Evolutionary conservation across 2,329 filamentous ascomycete genomes (phyloP), one percentile per base, ranked within the genome.

Genomic region (Colletotrichum spinosum): DNA sequence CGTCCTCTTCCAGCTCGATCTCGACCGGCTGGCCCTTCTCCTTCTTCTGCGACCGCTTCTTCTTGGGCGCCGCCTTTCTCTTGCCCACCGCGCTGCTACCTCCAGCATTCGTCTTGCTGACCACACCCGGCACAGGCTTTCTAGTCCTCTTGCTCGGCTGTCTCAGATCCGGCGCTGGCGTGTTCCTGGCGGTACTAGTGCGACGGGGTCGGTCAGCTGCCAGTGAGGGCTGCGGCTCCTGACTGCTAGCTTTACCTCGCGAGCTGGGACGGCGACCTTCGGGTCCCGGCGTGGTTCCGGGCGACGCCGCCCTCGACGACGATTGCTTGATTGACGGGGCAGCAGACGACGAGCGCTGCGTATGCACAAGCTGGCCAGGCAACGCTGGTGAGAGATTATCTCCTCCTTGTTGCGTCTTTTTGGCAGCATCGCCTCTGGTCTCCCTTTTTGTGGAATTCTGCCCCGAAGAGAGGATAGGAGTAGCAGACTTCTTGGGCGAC

Each of bases 1-100:
- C 88, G 69, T 90, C 88, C 72, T 90, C 89, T 59, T 86, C 83
- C 68, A 77, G 73, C 55, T 87, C 86, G 64, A 81, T 79, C 60
- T 83, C 82, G 11, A 72, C 73, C 60, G 74, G 73, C 71, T 76
- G 72, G 56, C 80, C 78, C 78, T 83, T 81, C 44, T 81, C 81
- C 73, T 82, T 83, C 72, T 81, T 84, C 63, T 80, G 79, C 34
- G 78, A 76, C 49, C 83, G 80, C 57, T 81, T 82, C 77, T 89
- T 92, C 80, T 89, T 92, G 4, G 90, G 89, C 59, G 90, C 88
- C 33, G 87, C 87, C 75, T 91, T 91, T 51, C 92, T 86, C 78
- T 88, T 90, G 64, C 90, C 90, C 62, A 93, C 88, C 66, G 90
- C 92, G 72, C 86, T 88, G 73, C 82, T 88, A 72, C 86, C 85